phyloP scores from a whole-genome alignment of 768 basidiomycete species.

The Hortiboletus campestris region DNA sequence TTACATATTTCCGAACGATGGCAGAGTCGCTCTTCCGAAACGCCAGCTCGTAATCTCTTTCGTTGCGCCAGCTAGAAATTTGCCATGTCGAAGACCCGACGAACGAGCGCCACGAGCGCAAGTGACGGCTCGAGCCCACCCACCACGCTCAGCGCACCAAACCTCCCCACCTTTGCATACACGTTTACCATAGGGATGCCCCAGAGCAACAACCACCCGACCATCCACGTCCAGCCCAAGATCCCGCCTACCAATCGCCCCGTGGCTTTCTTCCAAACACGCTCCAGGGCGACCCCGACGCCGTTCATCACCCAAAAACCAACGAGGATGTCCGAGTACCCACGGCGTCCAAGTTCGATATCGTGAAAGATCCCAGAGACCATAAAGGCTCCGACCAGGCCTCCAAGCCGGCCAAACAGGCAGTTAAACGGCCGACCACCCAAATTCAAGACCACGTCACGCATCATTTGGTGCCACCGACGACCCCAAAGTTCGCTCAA shows the following conservation, averaged over 20 bases:
- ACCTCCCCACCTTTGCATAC: slow-evolving; percentile 17
- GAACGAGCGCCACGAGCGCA: slow-evolving; percentile 27
- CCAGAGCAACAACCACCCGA: slow-evolving; percentile 47
- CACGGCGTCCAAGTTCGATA: slow-evolving; percentile 47
- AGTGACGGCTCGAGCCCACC: slow-evolving; percentile 16
- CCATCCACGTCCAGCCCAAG: slow-evolving; percentile 50
- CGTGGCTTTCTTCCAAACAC: slow-evolving; percentile 40
- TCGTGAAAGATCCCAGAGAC: slow-evolving; percentile 59
- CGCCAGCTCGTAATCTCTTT: too few species aligned
- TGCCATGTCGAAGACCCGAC: neutral
- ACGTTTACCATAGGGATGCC: slow-evolving; percentile 46
- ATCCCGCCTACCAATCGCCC: slow-evolving; percentile 46
- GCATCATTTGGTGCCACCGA: slow-evolving; percentile 68
- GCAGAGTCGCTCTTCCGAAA: too few species aligned
- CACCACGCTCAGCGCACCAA: slow-evolving; percentile 4
- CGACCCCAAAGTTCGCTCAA: slow-evolving; percentile 59
- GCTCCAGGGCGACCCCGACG: slow-evolving; percentile 52
- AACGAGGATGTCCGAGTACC: slow-evolving; percentile 38
- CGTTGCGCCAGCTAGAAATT: too few species aligned
- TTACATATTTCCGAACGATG: too few species aligned
- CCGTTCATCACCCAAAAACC: slow-evolving; percentile 59
- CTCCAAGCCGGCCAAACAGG: slow-evolving; percentile 49
- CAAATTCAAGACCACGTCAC: slow-evolving; percentile 49
- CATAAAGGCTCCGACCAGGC: slow-evolving; percentile 56
- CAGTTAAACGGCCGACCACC: slow-evolving; percentile 44